A percentile compares a stretch with the other conserved stretches of the same genome.
These are phyloP conservation scores for Diaporthe citri DNA, from an alignment of 2,329 filamentous ascomycete genomes.

Conservation along the genomic window DNA sequence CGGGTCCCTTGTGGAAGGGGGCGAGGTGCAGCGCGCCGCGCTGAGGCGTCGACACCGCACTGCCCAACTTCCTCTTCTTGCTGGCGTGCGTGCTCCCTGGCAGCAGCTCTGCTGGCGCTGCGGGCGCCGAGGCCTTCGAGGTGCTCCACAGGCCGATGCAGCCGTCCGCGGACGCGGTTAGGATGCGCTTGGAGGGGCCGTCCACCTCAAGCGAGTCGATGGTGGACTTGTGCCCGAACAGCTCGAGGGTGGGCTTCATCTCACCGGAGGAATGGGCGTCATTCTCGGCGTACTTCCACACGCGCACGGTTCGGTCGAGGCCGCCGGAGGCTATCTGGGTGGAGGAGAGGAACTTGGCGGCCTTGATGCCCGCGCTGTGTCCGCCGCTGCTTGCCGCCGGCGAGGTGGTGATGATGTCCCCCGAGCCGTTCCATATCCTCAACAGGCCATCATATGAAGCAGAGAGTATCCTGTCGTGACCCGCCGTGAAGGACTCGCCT, in stretches of 20 bases:
- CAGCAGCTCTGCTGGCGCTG: constrained; percentile 77
- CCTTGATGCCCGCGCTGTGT: constrained; percentile 82
- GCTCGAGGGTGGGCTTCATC: constrained; percentile 81
- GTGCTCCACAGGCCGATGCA: constrained; percentile 90
- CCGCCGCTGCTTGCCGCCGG: constrained; percentile 75
- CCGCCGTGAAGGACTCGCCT: constrained; percentile 60
- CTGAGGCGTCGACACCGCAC: constrained; percentile 67
- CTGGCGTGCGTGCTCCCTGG: constrained; percentile 72
- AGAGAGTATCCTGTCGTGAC: constrained; percentile 84
- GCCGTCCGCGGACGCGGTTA: constrained; percentile 88
- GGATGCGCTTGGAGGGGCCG: constrained; percentile 78
- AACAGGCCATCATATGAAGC: constrained; percentile 92
- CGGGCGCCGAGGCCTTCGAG: constrained; percentile 80
- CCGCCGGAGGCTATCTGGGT: constrained; percentile 85
- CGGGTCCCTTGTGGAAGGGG: constrained; percentile 77
- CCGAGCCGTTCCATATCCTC: constrained; percentile 89
- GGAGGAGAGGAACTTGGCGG: constrained; percentile 85
- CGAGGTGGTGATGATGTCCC: constrained; percentile 85
- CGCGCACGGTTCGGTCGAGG: constrained; percentile 84
- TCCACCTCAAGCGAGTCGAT: constrained; percentile 80
- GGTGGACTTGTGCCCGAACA: constrained; percentile 60
- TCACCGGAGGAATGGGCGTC: constrained; percentile 70
- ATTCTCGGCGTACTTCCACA: constrained; percentile 89
- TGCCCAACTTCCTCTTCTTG: constrained; percentile 81
- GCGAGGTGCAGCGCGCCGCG: constrained; percentile 84